A percentile compares a stretch with the other conserved stretches of the same genome.
Evolutionary conservation across 345 rosid species (phyloP).

Genomic region (Geranium rotundifolium): DNA sequence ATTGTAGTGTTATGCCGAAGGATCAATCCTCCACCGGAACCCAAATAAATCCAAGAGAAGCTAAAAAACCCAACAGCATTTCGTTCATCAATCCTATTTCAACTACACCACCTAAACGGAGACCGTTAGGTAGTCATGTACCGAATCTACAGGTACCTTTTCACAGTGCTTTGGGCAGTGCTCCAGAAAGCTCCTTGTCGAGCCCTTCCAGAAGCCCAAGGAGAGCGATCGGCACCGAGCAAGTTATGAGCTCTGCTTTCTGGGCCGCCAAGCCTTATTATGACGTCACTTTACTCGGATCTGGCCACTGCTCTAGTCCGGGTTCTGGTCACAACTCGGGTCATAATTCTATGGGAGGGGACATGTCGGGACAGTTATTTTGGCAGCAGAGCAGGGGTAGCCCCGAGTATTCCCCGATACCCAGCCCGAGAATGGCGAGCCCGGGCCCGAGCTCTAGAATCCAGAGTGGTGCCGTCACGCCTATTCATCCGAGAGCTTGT

Average conservation of each 20-base stretch:
- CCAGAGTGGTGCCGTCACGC: slow-evolving; percentile 98
- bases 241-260: slow-evolving; percentile 48
- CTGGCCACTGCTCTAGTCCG: slow-evolving; percentile 97
- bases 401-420: slow-evolving; percentile 90
- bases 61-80: slow-evolving; percentile 44
- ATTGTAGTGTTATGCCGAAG: slow-evolving; percentile 37
- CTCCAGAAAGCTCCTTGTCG: slow-evolving; percentile 92
- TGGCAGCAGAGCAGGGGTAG: slow-evolving; percentile 95
- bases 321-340: slow-evolving; percentile 96
- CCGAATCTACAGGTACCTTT: slow-evolving; percentile 61
- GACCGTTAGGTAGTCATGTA: slow-evolving; percentile 42
- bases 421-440: slow-evolving; percentile 93
- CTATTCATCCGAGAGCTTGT: slow-evolving; percentile 85
- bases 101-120: slow-evolving; percentile 55
- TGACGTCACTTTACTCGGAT: slow-evolving; percentile 68
- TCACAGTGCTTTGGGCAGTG: slow-evolving; percentile 55
- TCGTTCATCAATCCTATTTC: slow-evolving; percentile 37
- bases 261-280: slow-evolving; percentile 63
- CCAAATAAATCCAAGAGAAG: slow-evolving; percentile 46
- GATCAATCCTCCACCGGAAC: slow-evolving; percentile 30
- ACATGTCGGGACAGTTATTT: slow-evolving; percentile 73
- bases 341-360: slow-evolving; percentile 91
- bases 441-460: slow-evolving; percentile 97
- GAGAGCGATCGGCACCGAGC: slow-evolving; percentile 64
- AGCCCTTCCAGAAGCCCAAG: slow-evolving; percentile 98